Conservation (phyloP, 2,329 filamentous ascomycete species). For the Tolypocladium guangdongense region DNA sequence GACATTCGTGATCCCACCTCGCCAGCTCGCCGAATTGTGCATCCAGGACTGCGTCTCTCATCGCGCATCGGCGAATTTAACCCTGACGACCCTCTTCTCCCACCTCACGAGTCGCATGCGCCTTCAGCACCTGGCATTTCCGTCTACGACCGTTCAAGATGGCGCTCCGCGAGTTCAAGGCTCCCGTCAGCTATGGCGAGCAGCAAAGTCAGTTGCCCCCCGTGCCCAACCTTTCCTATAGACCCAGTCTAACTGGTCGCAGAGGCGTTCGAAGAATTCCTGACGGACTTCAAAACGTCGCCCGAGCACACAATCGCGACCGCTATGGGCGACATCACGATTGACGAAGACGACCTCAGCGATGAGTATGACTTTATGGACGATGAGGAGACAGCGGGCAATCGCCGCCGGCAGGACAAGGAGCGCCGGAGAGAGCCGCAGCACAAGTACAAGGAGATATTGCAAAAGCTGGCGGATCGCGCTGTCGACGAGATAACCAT, state of each 20-base stretch:
- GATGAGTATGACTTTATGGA: constrained; percentile 94
- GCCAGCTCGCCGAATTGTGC: constrained; percentile 22
- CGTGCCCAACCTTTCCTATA: background rate
- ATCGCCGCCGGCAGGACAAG: constrained; percentile 37
- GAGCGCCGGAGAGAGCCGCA: constrained; percentile 46
- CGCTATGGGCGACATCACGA: constrained; percentile 72
- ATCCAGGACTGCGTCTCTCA: constrained; percentile 3
- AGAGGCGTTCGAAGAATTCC: constrained; percentile 81
- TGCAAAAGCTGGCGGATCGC: constrained; percentile 81
- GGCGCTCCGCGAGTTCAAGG: constrained; percentile 73
- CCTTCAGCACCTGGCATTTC: background rate
- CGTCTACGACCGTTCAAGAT: constrained; percentile 35
- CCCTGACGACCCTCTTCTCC: constrained; percentile 8
- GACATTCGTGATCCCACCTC: background rate
- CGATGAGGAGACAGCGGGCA: constrained; percentile 54
- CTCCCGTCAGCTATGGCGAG: constrained; percentile 75
- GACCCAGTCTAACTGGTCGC: constrained; percentile 16
- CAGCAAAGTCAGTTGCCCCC: constrained; percentile 57
- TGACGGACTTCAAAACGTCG: constrained; percentile 76
- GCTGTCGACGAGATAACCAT: constrained; percentile 67
- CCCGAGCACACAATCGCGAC: constrained; percentile 62
- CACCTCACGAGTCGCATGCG: constrained; percentile 4
- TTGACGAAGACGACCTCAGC: constrained; percentile 76
- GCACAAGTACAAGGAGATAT: constrained; percentile 77
- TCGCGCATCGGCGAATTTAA: constrained; percentile 1